phyloP scores from a whole-genome alignment of 2,329 filamentous ascomycete species.

The Tolypocladium capitatum region DNA sequence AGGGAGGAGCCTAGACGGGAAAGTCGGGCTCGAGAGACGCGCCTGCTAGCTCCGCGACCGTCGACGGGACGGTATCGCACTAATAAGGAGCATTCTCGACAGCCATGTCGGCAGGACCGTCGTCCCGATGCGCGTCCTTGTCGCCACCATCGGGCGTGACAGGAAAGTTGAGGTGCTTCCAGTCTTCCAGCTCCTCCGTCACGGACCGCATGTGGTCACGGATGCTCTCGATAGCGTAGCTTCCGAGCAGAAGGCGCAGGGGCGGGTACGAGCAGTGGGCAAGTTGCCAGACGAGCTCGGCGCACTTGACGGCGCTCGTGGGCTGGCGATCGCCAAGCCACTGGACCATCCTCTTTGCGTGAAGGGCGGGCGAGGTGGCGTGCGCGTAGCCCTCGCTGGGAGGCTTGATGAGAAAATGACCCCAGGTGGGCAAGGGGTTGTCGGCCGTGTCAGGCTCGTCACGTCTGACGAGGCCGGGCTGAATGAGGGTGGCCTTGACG shows the following conservation, averaged over 20 bases:
- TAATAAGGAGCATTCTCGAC: neutral
- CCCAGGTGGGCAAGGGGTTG: constrained; percentile 63
- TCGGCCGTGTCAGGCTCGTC: constrained; percentile 56
- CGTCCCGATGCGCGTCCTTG: neutral
- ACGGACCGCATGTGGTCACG: constrained; percentile 78
- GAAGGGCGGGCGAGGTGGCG: constrained; percentile 68
- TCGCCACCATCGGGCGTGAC: neutral
- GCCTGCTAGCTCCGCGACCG: neutral
- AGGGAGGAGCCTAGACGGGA: too few relatives aligned
- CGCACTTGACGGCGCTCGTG: constrained; percentile 82
- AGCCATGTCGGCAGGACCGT: neutral
- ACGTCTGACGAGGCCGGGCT: constrained; percentile 75
- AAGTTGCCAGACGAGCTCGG: constrained; percentile 86
- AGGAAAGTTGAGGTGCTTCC: constrained; percentile 72
- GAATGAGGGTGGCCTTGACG: constrained; percentile 85
- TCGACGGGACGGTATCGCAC: neutral
- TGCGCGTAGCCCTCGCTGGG: constrained; percentile 70
- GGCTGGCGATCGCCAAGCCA: constrained; percentile 91
- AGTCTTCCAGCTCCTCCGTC: constrained; percentile 89
- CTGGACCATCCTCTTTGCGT: constrained; percentile 82
- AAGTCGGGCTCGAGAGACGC: too few relatives aligned
- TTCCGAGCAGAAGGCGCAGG: constrained; percentile 72
- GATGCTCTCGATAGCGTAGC: constrained; percentile 92
- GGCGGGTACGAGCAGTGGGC: constrained; percentile 93
- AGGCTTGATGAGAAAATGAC: constrained; percentile 82